Base-by-base conservation (phyloP, 2,329 filamentous ascomycete species). In the Verticillium klebahnii region DNA sequence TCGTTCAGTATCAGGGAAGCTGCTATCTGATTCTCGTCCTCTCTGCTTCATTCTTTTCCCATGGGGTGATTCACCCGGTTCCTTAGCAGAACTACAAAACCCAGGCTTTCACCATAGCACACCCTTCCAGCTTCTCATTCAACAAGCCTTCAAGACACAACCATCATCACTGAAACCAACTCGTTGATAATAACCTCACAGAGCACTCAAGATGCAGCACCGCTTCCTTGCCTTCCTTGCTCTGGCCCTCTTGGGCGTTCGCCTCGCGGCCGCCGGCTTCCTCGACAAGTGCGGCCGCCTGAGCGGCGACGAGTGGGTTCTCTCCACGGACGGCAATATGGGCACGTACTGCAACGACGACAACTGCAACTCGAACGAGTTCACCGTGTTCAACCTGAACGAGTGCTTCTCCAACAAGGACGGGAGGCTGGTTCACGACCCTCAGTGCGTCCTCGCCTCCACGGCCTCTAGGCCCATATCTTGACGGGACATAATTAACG, bases 311-410 rank as follows among this genome's bases (percentile, higher is more conserved):
- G 45, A 59, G n/a, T 62, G 60, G n/a, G 31, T 31, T 15, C 39
- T 64, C 14, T 59, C 50, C 25, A 40, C n/a, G 9, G 59, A 63
- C 5, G 63, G 63, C 19, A 61, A 55, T 4, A 31, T 64, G 32
- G 57, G 58, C 3, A 59, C 63, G 36, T 64, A 61, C 57, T 64
- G 63, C 36, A 34, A 63, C 32, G 40, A 61, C 15, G 60, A 64
- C 56, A 29, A 60, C 25, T 64, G 62, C 45, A 37, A 45, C 5
- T 34, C 45, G 1, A 23, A 25, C 14, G 25, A 56, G 31, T 64
- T 60, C 32, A 54, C 60, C 17, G 61, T 45, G 36, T 37, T 64
- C 7, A 64, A 64, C 32, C 59, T 64, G 2, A 61, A 64, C 23
- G 63, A 64, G 29, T 63, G 61, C 23, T 54, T 64, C 25, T 19